phyloP scores from a whole-genome alignment of 257 asterid genomes.

The Solanum etuberosum region DNA sequence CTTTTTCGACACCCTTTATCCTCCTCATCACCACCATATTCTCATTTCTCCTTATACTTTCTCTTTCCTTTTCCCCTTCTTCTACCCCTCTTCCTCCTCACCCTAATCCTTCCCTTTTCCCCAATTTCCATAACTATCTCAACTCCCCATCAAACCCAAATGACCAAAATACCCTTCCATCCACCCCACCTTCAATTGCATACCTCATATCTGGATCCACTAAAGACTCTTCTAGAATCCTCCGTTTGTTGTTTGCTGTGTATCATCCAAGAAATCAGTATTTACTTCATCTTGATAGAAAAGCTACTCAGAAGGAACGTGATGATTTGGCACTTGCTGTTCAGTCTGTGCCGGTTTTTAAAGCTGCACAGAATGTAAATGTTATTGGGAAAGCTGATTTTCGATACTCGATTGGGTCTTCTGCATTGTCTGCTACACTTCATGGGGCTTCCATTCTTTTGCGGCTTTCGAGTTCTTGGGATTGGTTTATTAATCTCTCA shows the following conservation, averaged over 20 bases:
- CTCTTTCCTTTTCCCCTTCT: slow-evolving; percentile 25
- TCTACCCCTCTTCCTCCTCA: slow-evolving; percentile 27
- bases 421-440: slow-evolving; percentile 52
- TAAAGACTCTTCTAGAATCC: slow-evolving; percentile 50
- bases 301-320: slow-evolving; percentile 51
- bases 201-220: slow-evolving; percentile 72
- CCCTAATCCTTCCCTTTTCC: slow-evolving; percentile 44
- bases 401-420: slow-evolving; percentile 49
- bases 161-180: slow-evolving; percentile 1
- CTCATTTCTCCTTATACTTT: slow-evolving; percentile 46
- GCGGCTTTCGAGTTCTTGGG: slow-evolving; percentile 46
- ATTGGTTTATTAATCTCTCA: slow-evolving; percentile 79
- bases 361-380: slow-evolving; percentile 63
- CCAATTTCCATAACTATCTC: slow-evolving; percentile 44
- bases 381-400: slow-evolving; percentile 64
- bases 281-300: slow-evolving; percentile 64
- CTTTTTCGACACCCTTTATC: slow-evolving; percentile 19
- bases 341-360: slow-evolving; percentile 47
- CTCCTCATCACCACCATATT: slow-evolving; percentile 42
- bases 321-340: slow-evolving; percentile 43
- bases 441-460: slow-evolving; percentile 75
- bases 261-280: slow-evolving; percentile 77
- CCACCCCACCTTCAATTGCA: slow-evolving; percentile 68
- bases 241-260: slow-evolving; percentile 52
- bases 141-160: slow-evolving; percentile 31